These are phyloP conservation scores for Blastobotrys muscicola DNA, from an alignment of 805 yeast genomes.

Conservation along the genomic window DNA sequence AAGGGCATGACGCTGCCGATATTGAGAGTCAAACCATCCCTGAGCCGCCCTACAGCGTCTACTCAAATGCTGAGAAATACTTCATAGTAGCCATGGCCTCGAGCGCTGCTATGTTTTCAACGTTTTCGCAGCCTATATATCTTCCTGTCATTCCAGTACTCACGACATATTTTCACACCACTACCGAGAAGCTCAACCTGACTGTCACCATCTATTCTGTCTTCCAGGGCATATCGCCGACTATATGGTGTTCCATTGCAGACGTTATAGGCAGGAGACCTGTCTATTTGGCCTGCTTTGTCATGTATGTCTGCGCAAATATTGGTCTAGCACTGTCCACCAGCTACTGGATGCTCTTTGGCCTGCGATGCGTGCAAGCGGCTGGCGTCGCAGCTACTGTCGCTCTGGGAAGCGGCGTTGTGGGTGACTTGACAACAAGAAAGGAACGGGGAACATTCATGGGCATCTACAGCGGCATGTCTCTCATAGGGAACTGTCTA, in stretches of 20 bases:
- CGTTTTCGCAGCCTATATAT: slow-evolving; percentile 68
- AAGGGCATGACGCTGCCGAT: too few species aligned
- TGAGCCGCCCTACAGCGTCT: not conserved
- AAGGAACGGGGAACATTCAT: slow-evolving; percentile 64
- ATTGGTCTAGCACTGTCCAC: slow-evolving; percentile 54
- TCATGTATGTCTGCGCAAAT: slow-evolving; percentile 50
- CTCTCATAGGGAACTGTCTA: slow-evolving; percentile 62
- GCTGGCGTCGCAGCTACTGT: slow-evolving; percentile 67
- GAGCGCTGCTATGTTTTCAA: slow-evolving; percentile 50
- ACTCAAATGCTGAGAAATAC: not conserved
- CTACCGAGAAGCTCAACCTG: slow-evolving; percentile 51
- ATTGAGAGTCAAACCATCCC: too few species aligned
- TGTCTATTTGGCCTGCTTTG: slow-evolving; percentile 45
- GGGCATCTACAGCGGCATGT: slow-evolving; percentile 55
- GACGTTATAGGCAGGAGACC: slow-evolving; percentile 70
- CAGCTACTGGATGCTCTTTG: slow-evolving; percentile 49
- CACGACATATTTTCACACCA: slow-evolving; percentile 42
- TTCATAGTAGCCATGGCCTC: slow-evolving; percentile 7
- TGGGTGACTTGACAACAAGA: slow-evolving; percentile 63
- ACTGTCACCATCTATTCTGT: slow-evolving; percentile 69
- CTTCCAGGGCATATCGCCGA: slow-evolving; percentile 70
- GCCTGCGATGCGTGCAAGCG: slow-evolving; percentile 65
- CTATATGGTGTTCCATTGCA: slow-evolving; percentile 61
- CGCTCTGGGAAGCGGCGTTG: slow-evolving; percentile 57
- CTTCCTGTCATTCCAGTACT: slow-evolving; percentile 65